Base-by-base conservation (phyloP, 306 rosid genomes). In the Medicago ruthenica region DNA sequence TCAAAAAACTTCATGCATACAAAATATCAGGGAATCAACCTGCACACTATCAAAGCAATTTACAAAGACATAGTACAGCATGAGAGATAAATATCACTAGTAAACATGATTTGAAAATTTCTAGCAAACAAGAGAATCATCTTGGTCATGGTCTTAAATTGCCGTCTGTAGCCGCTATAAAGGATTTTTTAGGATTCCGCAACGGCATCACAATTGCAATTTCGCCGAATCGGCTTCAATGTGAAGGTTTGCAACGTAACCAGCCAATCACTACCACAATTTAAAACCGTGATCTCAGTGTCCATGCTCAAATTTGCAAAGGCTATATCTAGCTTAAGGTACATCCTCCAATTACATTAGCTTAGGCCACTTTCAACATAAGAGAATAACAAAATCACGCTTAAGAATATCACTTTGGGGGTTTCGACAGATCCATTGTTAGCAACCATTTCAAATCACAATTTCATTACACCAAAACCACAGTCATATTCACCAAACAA, bases 401-500 rank as follows among this genome's bases (percentile, higher is more conserved):
- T 24, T 15, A 54, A 55, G 31, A 65, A 53, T 4, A 53, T 18
- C 17, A 64, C 13, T 64, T 50, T 41, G 9, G 78, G 37, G 21
- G 24, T 53, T 71, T 71, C 20, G 1, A 62, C 60, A 51, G 36
- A 64, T 41, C 24, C 47, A 31, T 72, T 41, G 61, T 16, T 36
- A 63, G 39, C 67, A 24, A 21, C n/a, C 68, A 72, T 55, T 53
- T 51, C 54, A 64, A 17, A 22, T 16, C 73, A 24, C 27, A 24
- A 24, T 24, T 24, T 24, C 27, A 24, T 24, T 24, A 24, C 27
- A 24, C 27, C 27, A 51, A 79, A 53, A 27, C 15, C 13, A 63
- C 9, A 79, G 8, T 8, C 78, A 70, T 70, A 63, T 81, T 67
- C 21, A 82, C 20, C 75, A 63, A 34, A 81, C 70, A 63, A 54